phyloP scores from a whole-genome alignment of 768 basidiomycete genomes.

The Paxillus involutus region DNA sequence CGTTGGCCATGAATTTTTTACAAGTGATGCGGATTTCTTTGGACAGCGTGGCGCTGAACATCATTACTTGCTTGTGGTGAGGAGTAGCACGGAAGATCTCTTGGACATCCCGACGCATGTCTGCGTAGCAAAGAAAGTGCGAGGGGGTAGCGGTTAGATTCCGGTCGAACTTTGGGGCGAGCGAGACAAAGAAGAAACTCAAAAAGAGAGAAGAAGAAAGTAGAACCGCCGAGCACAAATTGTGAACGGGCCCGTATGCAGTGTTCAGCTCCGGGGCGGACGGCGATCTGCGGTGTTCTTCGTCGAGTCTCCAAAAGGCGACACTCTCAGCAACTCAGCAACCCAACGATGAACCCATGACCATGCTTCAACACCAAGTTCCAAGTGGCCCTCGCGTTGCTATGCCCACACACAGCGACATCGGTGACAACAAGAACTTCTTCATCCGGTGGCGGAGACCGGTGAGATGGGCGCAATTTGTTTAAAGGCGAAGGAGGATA shows the following conservation, averaged over 20 bases:
- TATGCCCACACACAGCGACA: slow-evolving; percentile 40
- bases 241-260: slow-evolving; percentile 15
- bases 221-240: slow-evolving; percentile 13
- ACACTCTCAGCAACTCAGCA: slow-evolving; percentile 38
- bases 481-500: slow-evolving; percentile 47
- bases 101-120: slow-evolving; percentile 99
- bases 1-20: slow-evolving; percentile 99
- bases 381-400: slow-evolving; percentile 38
- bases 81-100: slow-evolving; percentile 99
- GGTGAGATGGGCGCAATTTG: slow-evolving; percentile 44
- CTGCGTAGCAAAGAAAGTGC: slow-evolving; percentile 59
- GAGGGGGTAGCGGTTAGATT: slow-evolving; percentile 62
- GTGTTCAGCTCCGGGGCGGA: slow-evolving; percentile 28
- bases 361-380: slow-evolving; percentile 39
- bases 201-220: slow-evolving; percentile 35
- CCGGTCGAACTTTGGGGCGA: slow-evolving; percentile 47
- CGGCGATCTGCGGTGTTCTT: slow-evolving; percentile 37
- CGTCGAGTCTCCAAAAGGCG: slow-evolving; percentile 20
- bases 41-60: slow-evolving; percentile 98
- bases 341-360: slow-evolving; percentile 34
- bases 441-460: slow-evolving; percentile 29
- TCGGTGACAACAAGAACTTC: slow-evolving; percentile 39
- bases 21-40: slow-evolving; percentile 97
- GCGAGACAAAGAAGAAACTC: slow-evolving; percentile 52
- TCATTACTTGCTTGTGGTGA: slow-evolving; percentile 99